Evolutionary conservation across 352 stramenopile genomes (phyloP), one percentile per base, ranked within the genome.

Genomic region (Phytopythium delawarense): DNA sequence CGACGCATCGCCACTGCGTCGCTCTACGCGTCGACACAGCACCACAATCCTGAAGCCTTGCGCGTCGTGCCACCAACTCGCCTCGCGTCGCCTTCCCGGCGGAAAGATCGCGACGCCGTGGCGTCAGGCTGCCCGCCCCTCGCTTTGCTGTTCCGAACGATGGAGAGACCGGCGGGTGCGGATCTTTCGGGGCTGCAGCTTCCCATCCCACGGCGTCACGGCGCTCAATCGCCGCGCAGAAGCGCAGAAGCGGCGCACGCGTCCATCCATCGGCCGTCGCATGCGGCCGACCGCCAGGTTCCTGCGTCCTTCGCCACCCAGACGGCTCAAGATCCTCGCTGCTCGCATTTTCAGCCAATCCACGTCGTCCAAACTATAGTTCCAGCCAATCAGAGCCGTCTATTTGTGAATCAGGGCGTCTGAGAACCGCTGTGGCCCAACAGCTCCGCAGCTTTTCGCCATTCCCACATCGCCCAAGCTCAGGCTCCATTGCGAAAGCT

Each of bases 351-450:
- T 49, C 35, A 15, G 7, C 53, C 53, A 59, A 59, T 48, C 53
- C 20, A 35, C 7, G 1, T 6, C 16, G n/a, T 18, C 20, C 4
- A 48, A 32, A 23, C 21, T 12, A 4, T 6, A 46, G 30, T 48
- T 23, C 12, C 8, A 37, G 11, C 61, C 61, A 48, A 56, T 59
- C 57, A 50, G 54, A 59, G n/a, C 21, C 48, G 8, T n/a, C 1
- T 8, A 60, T 55, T 52, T 44, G 23, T 11, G 46, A 52, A 52
- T 52, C 46, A 52, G 46, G 46, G 28, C 15, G 23, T 12, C 12
- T 35, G 35, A 59, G 54, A 59, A 59, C 7, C 48, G 23, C 18
- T 32, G 51, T 20, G 34, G 25, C 1, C 28, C 28, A 52, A 5
- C 15, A 52, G 46, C 46, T 52, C 46, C 46, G 21, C 23, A 35